phyloP scores from a whole-genome alignment of 164 flowering plant species.

The Vitis amurensis region DNA sequence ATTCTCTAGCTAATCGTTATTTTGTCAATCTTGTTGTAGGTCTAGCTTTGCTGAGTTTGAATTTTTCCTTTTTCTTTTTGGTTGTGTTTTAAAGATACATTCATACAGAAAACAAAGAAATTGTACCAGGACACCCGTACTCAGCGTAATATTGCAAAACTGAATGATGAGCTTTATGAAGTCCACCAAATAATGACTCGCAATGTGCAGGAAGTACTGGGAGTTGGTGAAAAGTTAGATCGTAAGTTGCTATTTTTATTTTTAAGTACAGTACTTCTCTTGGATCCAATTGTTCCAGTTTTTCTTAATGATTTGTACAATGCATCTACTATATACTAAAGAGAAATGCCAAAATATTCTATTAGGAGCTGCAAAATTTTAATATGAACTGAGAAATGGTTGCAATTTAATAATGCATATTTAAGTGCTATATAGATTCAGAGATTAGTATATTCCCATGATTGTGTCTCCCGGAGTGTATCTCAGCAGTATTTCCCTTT shows the following conservation, averaged over 20 bases:
- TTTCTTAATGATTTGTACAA: background rate
- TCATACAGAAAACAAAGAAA: conserved; percentile 89
- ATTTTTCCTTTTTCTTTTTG: conserved; percentile 8
- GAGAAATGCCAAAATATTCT: background rate
- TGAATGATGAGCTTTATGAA: conserved; percentile 94
- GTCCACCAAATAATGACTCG: conserved; percentile 98
- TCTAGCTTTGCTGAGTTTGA: conserved; percentile 4
- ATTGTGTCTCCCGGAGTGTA: too few relatives aligned
- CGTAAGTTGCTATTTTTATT: conserved; percentile 48
- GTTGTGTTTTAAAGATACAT: conserved; percentile 56
- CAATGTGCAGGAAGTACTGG: conserved; percentile 96
- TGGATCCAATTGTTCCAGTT: background rate
- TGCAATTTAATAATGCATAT: too few relatives aligned
- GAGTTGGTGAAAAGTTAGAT: conserved; percentile 95
- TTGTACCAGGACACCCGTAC: conserved; percentile 86
- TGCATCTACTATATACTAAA: background rate
- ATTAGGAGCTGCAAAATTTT: background rate
- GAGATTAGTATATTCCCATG: too few relatives aligned
- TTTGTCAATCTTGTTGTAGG: background rate
- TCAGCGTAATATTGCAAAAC: conserved; percentile 79
- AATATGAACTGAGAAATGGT: too few relatives aligned
- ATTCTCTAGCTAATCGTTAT: background rate
- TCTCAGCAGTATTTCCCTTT: too few relatives aligned
- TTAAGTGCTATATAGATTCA: too few relatives aligned
- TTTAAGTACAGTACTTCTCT: background rate